Base-by-base conservation (phyloP, 2,329 filamentous ascomycete species). In the Penicillium palitans region DNA sequence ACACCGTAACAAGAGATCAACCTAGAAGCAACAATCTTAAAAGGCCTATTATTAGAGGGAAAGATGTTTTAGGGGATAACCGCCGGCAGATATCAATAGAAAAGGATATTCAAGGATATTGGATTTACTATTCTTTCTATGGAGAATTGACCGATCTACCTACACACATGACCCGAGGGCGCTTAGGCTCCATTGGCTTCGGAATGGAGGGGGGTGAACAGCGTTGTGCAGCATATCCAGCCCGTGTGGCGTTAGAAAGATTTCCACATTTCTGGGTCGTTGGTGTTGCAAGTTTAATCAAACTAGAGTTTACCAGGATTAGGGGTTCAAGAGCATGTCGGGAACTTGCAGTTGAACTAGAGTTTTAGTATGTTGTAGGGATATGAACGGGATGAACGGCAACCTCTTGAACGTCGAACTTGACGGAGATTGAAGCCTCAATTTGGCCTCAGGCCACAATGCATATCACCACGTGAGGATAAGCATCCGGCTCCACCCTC, bases 391-490 rank as follows among this genome's bases (percentile, higher is more conserved):
- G 44, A 48, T 52, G 41, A 55, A 39, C 37, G 39, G 40, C 29
- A 31, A 17, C 42, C 19, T 9, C 51, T 25, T 5, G 40, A 29
- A 44, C 31, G 6, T 13, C 41, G 25, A 48, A 19, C 19, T 44
- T 19, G 13, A 4, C 10, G 29, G 10, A 25, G 5, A 8, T 25
- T 4, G 9, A 52, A 25, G 9, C 39, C 37, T 42, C 19, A 44
- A 27, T 13, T 27, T 52, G 15, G 58, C 67, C 69, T 69, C 40
- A 70, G 69, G 68, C 63, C 50, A 0, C 1, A 24, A 17, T 27
- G n/a, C 3, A 57, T 75, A 76, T 76, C 74, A 67, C 54, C 74
- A 77, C 74, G 74, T 77, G 74, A 72, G 55, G 74, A 76, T 77
- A 77, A 61, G n/a, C 40, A n/a, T 44, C 54, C 60, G 65, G 65